These are phyloP conservation scores for Comarum palustre DNA, from an alignment of 306 rosid species.

Conservation along the genomic window DNA sequence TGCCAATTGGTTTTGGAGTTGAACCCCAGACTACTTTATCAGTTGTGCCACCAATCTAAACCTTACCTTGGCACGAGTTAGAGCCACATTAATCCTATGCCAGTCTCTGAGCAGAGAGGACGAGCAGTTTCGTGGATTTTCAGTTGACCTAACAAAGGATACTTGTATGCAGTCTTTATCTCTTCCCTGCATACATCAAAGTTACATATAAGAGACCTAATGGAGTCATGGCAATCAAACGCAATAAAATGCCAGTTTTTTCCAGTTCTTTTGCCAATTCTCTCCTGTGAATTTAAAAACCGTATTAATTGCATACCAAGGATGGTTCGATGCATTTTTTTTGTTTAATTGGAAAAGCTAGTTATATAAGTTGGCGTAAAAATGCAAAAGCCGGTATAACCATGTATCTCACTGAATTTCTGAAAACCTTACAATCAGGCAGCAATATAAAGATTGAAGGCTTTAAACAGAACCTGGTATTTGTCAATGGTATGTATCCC, in stretches of 20 bases:
- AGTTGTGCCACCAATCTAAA: background rate
- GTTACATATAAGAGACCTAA: background rate
- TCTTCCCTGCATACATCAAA: constrained; percentile 63
- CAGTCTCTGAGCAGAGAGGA: constrained; percentile 90
- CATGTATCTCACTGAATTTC: background rate
- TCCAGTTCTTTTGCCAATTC: background rate
- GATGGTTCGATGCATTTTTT: background rate
- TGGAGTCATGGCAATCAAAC: constrained; percentile 1
- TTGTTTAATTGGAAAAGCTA: background rate
- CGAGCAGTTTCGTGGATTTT: constrained; percentile 62
- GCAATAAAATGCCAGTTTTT: background rate
- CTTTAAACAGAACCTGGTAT: constrained; percentile 61
- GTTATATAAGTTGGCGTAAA: background rate
- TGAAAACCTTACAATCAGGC: background rate
- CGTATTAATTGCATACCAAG: background rate
- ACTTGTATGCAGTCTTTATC: constrained; percentile 90
- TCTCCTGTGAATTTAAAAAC: background rate
- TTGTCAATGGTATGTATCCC: constrained; percentile 97
- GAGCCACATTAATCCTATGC: constrained; percentile 93
- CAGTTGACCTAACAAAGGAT: constrained; percentile 79
- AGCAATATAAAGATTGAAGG: background rate
- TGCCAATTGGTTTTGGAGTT: too few species aligned
- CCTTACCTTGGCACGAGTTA: constrained; percentile 87
- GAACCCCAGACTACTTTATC: too few species aligned
- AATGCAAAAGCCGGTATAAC: background rate